Percentiles rank a stretch among this genome's conserved stretches.
Evolutionary conservation across 306 rosid genomes (phyloP).

Genomic region (Fagus sylvatica): DNA sequence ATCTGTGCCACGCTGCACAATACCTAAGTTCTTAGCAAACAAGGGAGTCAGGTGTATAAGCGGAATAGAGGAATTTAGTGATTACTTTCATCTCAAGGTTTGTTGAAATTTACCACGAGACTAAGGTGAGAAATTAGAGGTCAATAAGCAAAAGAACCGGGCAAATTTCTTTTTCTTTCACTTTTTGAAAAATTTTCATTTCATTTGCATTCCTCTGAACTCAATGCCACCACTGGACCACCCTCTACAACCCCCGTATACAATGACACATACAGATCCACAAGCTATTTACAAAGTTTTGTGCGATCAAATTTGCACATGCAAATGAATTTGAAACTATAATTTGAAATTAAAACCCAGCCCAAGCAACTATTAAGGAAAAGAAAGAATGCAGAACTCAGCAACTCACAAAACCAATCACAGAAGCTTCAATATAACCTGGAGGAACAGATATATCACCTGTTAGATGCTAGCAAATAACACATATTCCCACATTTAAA

Average conservation of each 20-base stretch:
- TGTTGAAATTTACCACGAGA: background rate
- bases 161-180: background rate
- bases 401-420: constrained; percentile 41
- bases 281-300: constrained; percentile 66
- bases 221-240: constrained; percentile 32
- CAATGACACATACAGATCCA: constrained; percentile 35
- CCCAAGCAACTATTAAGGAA: constrained; percentile 25
- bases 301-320: constrained; percentile 51
- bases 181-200: background rate
- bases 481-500: background rate
- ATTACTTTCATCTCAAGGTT: background rate
- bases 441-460: constrained; percentile 19
- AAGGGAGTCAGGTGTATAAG: too few relatives aligned
- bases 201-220: constrained; percentile 16
- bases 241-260: constrained; percentile 31
- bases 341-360: constrained; percentile 34
- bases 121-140: background rate
- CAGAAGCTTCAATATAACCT: constrained; percentile 51
- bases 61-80: too few relatives aligned
- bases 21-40: too few relatives aligned
- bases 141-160: background rate
- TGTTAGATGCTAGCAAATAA: constrained; percentile 9
- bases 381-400: constrained; percentile 32
- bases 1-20: too few relatives aligned
- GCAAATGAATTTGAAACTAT: constrained; percentile 39